Base-by-base conservation (phyloP, 78 protist species). In the slime mould (Dictyostelium discoideum) region DNA sequence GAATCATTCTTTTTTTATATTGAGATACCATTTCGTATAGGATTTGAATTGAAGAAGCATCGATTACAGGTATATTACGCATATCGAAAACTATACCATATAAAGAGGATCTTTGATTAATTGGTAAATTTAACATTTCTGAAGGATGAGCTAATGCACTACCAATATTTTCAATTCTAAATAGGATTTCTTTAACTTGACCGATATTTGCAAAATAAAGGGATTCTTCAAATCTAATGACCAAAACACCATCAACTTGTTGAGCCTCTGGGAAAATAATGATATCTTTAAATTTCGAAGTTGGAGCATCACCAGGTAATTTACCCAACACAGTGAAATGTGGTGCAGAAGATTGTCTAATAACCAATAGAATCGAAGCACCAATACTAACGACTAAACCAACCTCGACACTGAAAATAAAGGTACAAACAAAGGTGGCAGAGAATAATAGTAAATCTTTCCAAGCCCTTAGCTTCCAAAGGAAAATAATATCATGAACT, bases 301-400 rank as follows among this genome's bases (percentile, higher is more conserved):
- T 46, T 29, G 32, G 76, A 0, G 6, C 40, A 16, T 89, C 87
- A 20, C 69, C 26, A 16, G 95, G 83, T 44, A 90, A 32, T 44
- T 72, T 26, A 14, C 95, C 95, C 20, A 90, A 42, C 0, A 90
- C 95, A 13, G 95, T 78, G 37, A 93, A 84, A 37, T 93, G 96
- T 20, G 96, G 96, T 22, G 96, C 92, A 22, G 89, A 80, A 3
- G 93, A 83, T 73, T 93, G 96, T 65, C 84, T 85, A 69, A 93
- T 87, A 0, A 93, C 93, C 74, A 93, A 72, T n/a, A 93, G 82
- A 26, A 85, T 83, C 2, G 96, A 93, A 7, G 89, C 84, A 11
- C 94, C 92, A 63, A 84, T 87, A 37, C 92, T 86, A 2, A 93
- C 93, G 0, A 86, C 85, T 22, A 93, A 42, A 18, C 96, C 96